Evolutionary conservation across 176 grass and related monocot species (phyloP).

Genomic region (Musa beccarii): DNA sequence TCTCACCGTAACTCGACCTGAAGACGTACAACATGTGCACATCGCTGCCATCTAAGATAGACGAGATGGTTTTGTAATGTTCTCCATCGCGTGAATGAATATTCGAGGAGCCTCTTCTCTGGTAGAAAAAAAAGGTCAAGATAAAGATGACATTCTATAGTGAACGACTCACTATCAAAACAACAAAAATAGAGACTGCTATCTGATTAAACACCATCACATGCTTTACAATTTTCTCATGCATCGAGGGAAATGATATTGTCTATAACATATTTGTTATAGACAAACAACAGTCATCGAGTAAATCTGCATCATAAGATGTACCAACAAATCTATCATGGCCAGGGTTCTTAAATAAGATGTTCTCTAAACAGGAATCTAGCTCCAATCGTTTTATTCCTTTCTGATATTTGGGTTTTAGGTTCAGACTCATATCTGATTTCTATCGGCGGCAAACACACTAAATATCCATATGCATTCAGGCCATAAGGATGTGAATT

Average conservation of each 20-base stretch:
- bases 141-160: background rate
- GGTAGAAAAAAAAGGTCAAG: conserved; percentile 15
- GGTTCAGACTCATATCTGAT: no score
- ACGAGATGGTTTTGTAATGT: conserved; percentile 11
- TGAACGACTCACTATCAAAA: background rate
- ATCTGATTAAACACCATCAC: background rate
- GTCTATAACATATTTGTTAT: background rate
- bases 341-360: background rate
- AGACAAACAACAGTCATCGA: background rate
- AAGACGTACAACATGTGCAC: background rate
- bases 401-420: no score
- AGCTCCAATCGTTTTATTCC: background rate
- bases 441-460: no score
- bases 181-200: background rate
- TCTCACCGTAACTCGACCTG: no score
- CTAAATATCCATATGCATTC: no score
- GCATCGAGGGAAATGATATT: no score
- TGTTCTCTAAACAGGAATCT: background rate
- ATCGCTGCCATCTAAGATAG: background rate
- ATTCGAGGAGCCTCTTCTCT: conserved; percentile 38
- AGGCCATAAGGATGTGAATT: no score
- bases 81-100: conserved; percentile 24
- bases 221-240: no score
- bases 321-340: background rate
- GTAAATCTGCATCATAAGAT: background rate